Evolutionary conservation across 495 filamentous ascomycete species (phyloP).

Genomic region (Chaetomium cochliodes): DNA sequence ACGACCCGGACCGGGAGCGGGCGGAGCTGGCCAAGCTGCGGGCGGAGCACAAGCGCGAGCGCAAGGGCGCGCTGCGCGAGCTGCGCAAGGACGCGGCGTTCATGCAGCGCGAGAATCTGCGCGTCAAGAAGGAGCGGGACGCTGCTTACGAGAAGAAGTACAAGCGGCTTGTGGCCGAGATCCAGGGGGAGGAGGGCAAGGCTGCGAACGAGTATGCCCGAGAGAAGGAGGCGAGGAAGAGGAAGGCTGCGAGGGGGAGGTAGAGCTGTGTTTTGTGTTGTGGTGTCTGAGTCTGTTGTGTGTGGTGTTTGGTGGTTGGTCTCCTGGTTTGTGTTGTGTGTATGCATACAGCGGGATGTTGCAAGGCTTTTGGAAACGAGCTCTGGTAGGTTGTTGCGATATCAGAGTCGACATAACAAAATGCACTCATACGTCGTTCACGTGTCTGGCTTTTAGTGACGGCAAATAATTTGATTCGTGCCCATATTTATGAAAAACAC

Average conservation of each 20-base stretch:
- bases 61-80: slow-evolving; percentile 92
- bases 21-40: slow-evolving; percentile 75
- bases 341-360: no score
- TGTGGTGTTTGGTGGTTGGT: not conserved
- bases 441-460: no score
- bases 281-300: not conserved
- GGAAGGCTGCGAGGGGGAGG: slow-evolving; percentile 54
- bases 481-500: no score
- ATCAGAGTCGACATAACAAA: no score
- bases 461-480: no score
- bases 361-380: no score
- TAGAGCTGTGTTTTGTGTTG: not conserved
- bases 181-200: slow-evolving; percentile 87
- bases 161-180: slow-evolving; percentile 84
- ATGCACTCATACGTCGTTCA: no score
- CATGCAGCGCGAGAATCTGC: slow-evolving; percentile 81
- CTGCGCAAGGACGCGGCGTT: slow-evolving; percentile 92
- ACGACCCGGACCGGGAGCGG: slow-evolving; percentile 88
- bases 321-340: not conserved
- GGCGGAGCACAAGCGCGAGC: slow-evolving; percentile 89
- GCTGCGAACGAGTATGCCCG: slow-evolving; percentile 86
- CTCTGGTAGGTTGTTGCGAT: no score
- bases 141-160: slow-evolving; percentile 91
- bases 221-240: slow-evolving; percentile 70
- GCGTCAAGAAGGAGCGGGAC: slow-evolving; percentile 89